Conservation (phyloP, 805 yeast species). For the Clavispora phyllophila region DNA sequence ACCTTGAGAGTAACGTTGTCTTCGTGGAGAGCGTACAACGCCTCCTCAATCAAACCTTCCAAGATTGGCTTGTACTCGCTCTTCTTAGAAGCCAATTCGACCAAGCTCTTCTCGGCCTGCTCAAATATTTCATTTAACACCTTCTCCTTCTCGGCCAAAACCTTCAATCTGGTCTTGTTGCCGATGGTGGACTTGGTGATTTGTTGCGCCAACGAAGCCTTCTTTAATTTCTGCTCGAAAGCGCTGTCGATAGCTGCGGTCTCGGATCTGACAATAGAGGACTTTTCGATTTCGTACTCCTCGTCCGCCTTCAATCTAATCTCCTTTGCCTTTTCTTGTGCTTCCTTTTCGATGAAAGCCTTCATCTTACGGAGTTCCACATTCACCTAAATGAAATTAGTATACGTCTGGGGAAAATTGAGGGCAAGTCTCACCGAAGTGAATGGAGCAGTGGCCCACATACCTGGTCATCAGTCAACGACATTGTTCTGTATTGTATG, state of each 20-base stretch:
- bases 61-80: constrained; percentile 63
- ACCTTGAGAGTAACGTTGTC: constrained; percentile 58
- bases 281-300: constrained; percentile 97
- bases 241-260: constrained; percentile 79
- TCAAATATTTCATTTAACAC: constrained; percentile 71
- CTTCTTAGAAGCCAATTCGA: constrained; percentile 49
- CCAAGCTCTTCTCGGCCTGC: constrained; percentile 60
- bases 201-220: constrained; percentile 89
- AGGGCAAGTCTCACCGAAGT: neutral
- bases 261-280: constrained; percentile 89
- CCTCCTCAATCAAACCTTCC: constrained; percentile 75
- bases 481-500: constrained; percentile 15
- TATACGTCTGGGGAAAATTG: neutral
- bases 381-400: constrained; percentile 56
- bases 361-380: constrained; percentile 97
- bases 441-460: constrained; percentile 4
- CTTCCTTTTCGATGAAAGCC: constrained; percentile 97
- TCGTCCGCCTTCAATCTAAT: constrained; percentile 94
- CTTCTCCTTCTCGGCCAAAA: constrained; percentile 76
- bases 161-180: constrained; percentile 90
- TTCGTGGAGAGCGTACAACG: constrained; percentile 68
- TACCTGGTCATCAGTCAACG: constrained; percentile 30
- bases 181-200: constrained; percentile 92
- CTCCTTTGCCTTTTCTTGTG: constrained; percentile 97
- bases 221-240: constrained; percentile 80